phyloP scores from a whole-genome alignment of 129 eudicot species.

The Deinandra increscens region DNA sequence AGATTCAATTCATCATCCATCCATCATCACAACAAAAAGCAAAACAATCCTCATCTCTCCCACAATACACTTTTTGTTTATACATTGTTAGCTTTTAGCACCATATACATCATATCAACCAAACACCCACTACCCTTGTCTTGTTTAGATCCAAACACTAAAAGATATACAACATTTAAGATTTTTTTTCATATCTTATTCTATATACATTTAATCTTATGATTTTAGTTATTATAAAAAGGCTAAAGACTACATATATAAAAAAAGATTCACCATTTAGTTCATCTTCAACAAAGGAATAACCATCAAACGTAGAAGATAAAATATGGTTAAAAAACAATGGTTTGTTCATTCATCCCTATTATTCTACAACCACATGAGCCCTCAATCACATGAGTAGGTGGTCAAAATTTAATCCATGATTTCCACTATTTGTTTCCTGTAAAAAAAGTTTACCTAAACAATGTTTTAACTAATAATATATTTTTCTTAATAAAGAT shows the following conservation, averaged over 20 bases:
- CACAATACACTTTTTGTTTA: conserved; percentile 31
- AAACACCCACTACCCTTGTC: conserved; percentile 42
- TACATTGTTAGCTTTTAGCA: conserved; percentile 37
- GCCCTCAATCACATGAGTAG: no score
- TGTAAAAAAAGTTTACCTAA: no score
- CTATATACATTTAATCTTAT: neutral
- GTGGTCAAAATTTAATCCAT: no score
- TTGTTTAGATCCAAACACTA: conserved; percentile 30
- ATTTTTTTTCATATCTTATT: neutral
- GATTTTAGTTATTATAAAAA: neutral
- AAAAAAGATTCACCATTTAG: neutral
- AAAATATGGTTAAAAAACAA: neutral
- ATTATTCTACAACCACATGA: no score
- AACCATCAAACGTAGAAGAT: neutral
- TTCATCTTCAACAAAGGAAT: neutral
- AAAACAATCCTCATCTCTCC: conserved; percentile 20
- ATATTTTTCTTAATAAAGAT: no score
- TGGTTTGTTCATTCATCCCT: no score
- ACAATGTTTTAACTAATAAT: no score
- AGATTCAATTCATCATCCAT: conserved; percentile 21
- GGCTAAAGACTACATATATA: no score
- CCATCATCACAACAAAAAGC: conserved; percentile 20
- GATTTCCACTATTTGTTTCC: no score
- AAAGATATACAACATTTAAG: conserved; percentile 11
- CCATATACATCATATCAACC: conserved; percentile 33